These are phyloP conservation scores for Alternaria metachromatica DNA, from an alignment of 2,329 filamentous ascomycete species.

Conservation along the genomic window DNA sequence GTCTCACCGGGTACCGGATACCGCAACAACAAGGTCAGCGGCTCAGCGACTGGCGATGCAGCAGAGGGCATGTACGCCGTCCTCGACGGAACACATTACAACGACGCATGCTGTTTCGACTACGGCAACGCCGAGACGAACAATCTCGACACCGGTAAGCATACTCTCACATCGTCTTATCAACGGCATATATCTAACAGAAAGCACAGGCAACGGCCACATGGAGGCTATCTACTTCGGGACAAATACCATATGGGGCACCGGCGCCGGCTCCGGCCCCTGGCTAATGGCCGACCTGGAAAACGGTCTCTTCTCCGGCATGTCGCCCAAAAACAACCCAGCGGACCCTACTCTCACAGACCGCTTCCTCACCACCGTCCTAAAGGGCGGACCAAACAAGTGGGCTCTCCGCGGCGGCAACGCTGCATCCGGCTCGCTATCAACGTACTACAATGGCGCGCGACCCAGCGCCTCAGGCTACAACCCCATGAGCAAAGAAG, in stretches of 20 bases:
- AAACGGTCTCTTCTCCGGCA: conserved; percentile 69
- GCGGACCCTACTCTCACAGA: conserved; percentile 60
- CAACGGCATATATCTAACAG: no score
- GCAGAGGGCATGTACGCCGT: conserved; percentile 68
- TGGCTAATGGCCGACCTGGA: conserved; percentile 76
- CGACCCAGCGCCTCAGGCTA: conserved; percentile 63
- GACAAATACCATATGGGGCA: conserved; percentile 61
- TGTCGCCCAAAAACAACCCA: conserved; percentile 55
- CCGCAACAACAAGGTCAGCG: conserved; percentile 62
- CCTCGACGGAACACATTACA: conserved; percentile 67
- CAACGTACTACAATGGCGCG: conserved; percentile 65
- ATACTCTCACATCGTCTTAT: rapidly evolving
- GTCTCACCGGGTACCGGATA: conserved; percentile 68
- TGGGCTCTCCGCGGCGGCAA: conserved; percentile 69
- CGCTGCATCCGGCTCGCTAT: conserved; percentile 60
- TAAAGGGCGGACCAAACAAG: conserved; percentile 63
- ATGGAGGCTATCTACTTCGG: conserved; percentile 76
- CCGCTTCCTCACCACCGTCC: conserved; percentile 63
- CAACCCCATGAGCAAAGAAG: conserved; percentile 69
- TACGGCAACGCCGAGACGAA: conserved; percentile 54
- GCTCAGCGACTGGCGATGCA: conserved; percentile 62
- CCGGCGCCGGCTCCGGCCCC: conserved; percentile 64
- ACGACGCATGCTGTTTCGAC: conserved; percentile 60
- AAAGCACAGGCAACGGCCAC: conserved; percentile 58
- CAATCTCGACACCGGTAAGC: conserved; percentile 51